Percentiles rank a stretch among this genome's conserved stretches.
Conservation (phyloP, 768 basidiomycete species). For the Coprinopsis cinerea region DNA sequence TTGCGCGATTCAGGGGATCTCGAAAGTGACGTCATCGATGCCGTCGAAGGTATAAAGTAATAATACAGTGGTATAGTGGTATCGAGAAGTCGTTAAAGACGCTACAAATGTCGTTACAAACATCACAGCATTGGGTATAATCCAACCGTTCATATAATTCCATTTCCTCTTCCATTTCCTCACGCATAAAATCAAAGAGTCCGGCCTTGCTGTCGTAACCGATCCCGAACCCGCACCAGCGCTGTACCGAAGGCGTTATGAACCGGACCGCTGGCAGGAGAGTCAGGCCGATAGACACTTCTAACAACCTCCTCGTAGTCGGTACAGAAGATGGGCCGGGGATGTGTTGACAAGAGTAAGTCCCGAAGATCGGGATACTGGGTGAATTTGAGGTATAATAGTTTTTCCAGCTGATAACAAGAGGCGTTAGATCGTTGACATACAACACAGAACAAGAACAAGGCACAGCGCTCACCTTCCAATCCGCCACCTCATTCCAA, state of each 20-base stretch:
- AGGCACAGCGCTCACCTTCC: constrained; percentile 32
- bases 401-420: constrained; percentile 50
- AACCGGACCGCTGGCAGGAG: neutral
- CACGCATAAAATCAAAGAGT: neutral
- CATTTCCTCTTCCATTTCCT: neutral
- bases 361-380: constrained; percentile 51
- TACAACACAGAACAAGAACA: neutral
- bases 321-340: constrained; percentile 39
- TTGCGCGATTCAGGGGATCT: too few species aligned
- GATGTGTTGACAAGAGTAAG: constrained; percentile 44
- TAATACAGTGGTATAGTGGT: neutral
- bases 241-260: neutral
- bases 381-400: constrained; percentile 53
- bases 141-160: neutral
- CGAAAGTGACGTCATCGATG: too few species aligned
- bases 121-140: neutral
- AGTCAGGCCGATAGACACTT: neutral
- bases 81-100: neutral
- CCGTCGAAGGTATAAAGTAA: too few species aligned
- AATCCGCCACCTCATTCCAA: constrained; percentile 44
- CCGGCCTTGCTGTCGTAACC: neutral
- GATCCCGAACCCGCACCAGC: neutral
- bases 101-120: neutral
- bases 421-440: neutral
- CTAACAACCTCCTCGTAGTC: constrained; percentile 34